Percentiles rank a stretch among this genome's conserved stretches.
Conservation (phyloP, 192 early-diverging fungal genomes). For the Mortierella hygrophila region DNA sequence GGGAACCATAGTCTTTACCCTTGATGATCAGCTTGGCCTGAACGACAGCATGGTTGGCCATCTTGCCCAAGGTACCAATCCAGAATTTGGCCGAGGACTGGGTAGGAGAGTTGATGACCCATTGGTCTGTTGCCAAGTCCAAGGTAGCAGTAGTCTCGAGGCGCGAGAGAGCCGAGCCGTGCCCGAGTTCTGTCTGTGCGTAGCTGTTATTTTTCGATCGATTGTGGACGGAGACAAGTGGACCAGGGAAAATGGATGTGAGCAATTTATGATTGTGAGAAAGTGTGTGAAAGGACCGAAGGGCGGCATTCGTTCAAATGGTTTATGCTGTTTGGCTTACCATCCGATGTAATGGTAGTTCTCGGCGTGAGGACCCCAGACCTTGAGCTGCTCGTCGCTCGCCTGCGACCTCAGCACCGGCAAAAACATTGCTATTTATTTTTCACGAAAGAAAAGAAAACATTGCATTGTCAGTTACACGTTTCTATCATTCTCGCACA, state of each 20-base stretch:
- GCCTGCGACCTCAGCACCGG: slow-evolving; percentile 62
- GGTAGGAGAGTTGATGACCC: slow-evolving; percentile 84
- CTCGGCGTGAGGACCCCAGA: slow-evolving; percentile 62
- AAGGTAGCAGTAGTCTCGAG: slow-evolving; percentile 90
- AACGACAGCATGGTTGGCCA: slow-evolving; percentile 85
- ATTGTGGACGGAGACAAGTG: slow-evolving; percentile 70
- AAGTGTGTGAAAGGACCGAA: neutral
- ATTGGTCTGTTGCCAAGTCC: slow-evolving; percentile 84
- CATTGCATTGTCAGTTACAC: neutral
- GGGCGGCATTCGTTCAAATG: neutral
- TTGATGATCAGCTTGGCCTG: slow-evolving; percentile 83
- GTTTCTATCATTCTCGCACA: neutral
- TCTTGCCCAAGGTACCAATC: slow-evolving; percentile 86
- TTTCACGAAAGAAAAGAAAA: too few relatives aligned
- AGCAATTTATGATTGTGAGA: neutral
- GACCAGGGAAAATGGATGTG: slow-evolving; percentile 35
- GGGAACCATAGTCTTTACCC: slow-evolving; percentile 82
- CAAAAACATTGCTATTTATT: slow-evolving; percentile 63
- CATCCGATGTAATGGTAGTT: slow-evolving; percentile 66
- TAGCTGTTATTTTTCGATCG: slow-evolving; percentile 71
- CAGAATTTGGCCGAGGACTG: slow-evolving; percentile 90
- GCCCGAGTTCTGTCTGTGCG: slow-evolving; percentile 70
- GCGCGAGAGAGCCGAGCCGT: slow-evolving; percentile 88
- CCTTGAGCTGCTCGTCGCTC: slow-evolving; percentile 62
- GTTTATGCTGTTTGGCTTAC: slow-evolving; percentile 25